These are phyloP conservation scores for Candida succiphila DNA, from an alignment of 805 yeast genomes.

Conservation along the genomic window DNA sequence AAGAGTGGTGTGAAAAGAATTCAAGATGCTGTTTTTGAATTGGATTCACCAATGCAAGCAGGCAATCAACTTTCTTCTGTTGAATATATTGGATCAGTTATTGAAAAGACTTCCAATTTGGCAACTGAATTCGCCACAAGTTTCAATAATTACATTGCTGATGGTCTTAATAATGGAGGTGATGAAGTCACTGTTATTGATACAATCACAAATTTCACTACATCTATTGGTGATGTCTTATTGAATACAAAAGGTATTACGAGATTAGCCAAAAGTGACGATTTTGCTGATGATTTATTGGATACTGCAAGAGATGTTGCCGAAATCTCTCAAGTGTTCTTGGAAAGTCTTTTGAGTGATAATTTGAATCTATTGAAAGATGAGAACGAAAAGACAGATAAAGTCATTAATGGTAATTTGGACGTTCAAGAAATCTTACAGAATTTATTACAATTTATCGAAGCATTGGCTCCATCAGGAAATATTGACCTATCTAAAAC, in stretches of 20 bases:
- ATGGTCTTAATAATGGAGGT: constrained; percentile 44
- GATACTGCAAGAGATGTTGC: constrained; percentile 46
- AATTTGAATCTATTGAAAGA: constrained; percentile 37
- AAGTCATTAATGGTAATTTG: constrained; percentile 66
- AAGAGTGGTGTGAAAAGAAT: constrained; percentile 59
- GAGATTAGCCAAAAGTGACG: constrained; percentile 38
- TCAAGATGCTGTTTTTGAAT: constrained; percentile 60
- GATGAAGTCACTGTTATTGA: constrained; percentile 56
- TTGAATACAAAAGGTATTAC: constrained; percentile 62
- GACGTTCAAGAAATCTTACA: constrained; percentile 67
- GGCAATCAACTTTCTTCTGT: constrained; percentile 74
- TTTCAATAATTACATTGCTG: constrained; percentile 67
- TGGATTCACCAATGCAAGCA: constrained; percentile 73
- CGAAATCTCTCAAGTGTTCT: constrained; percentile 49
- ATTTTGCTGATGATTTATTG: constrained; percentile 41
- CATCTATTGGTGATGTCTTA: constrained; percentile 52
- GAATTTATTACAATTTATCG: constrained; percentile 42
- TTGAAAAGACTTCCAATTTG: constrained; percentile 58
- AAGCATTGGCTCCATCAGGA: constrained; percentile 35
- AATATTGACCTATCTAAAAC: constrained; percentile 17
- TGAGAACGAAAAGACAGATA: constrained; percentile 58
- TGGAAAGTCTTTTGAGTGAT: constrained; percentile 47
- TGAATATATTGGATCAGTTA: constrained; percentile 51
- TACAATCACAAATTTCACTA: constrained; percentile 52
- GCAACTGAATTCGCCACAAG: constrained; percentile 76